A percentile compares a stretch with the other conserved stretches of the same genome.
Conservation (phyloP, 2,329 filamentous ascomycete species). For the Fusarium hainanense region DNA sequence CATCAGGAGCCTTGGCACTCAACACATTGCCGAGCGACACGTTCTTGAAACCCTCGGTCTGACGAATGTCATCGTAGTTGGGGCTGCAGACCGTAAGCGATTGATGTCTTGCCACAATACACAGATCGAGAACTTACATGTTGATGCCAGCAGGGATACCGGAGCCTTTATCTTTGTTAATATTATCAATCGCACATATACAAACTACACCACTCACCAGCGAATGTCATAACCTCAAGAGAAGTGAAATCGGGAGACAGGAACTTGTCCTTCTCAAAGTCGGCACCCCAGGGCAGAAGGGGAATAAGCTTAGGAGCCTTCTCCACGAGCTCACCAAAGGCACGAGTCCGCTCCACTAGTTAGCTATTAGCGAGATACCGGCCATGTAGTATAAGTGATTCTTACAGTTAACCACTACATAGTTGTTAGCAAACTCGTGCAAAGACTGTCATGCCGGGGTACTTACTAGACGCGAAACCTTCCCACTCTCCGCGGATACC, state of each 20-base stretch:
- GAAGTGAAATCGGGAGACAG: slow-evolving; percentile 95
- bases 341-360: slow-evolving; percentile 80
- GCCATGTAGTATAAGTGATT: neutral
- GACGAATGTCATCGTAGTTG: slow-evolving; percentile 81
- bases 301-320: slow-evolving; percentile 87
- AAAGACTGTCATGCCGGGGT: neutral
- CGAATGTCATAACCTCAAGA: slow-evolving; percentile 88
- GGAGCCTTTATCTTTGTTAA: slow-evolving; percentile 54
- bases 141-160: slow-evolving; percentile 77
- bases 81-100: slow-evolving; percentile 52
- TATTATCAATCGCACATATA: slow-evolving; percentile 48
- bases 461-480: slow-evolving; percentile 75
- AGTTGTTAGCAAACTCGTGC: slow-evolving; percentile 33
- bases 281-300: slow-evolving; percentile 85
- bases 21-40: slow-evolving; percentile 94
- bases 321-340: slow-evolving; percentile 86
- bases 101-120: neutral
- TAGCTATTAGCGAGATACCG: slow-evolving; percentile 2
- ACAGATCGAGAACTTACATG: slow-evolving; percentile 55
- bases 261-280: slow-evolving; percentile 97
- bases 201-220: slow-evolving; percentile 40
- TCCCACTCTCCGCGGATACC: slow-evolving; percentile 87
- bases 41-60: slow-evolving; percentile 90
- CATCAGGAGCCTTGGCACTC: slow-evolving; percentile 89
- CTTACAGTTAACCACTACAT: slow-evolving; percentile 73